These are phyloP conservation scores for Adansonia rubrostipa DNA, from an alignment of 441 rosid genomes.

Conservation along the genomic window DNA sequence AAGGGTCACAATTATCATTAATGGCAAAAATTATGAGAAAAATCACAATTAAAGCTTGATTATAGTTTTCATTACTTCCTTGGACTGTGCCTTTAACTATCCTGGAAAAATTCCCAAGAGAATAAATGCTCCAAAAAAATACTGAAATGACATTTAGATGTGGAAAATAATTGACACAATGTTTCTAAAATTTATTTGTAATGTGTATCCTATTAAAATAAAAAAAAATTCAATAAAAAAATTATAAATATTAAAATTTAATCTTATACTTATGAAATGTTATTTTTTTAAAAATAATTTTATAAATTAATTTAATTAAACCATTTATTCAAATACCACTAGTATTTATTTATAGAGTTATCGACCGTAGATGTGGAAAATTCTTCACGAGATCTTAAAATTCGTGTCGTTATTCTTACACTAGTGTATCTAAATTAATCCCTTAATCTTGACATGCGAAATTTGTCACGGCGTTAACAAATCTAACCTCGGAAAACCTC, in stretches of 20 bases:
- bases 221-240: no score
- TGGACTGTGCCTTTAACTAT: not conserved
- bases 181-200: not conserved
- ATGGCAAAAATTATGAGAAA: not conserved
- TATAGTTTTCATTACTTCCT: not conserved
- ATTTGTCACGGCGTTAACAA: constrained; percentile 20
- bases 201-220: not conserved
- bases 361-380: not conserved
- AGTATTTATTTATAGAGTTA: not conserved
- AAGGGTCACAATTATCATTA: not conserved
- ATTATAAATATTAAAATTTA: no score
- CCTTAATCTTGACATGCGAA: not conserved
- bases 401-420: not conserved
- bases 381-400: constrained; percentile 7
- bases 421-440: not conserved
- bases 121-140: not conserved
- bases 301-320: no score
- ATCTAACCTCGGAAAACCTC: not conserved
- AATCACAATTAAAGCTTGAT: not conserved
- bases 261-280: no score
- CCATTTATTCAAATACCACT: no score
- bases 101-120: not conserved
- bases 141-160: not conserved
- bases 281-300: no score
- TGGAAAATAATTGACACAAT: no score